phyloP scores from a whole-genome alignment of 306 rosid species.

The Begonia loranthoides region DNA sequence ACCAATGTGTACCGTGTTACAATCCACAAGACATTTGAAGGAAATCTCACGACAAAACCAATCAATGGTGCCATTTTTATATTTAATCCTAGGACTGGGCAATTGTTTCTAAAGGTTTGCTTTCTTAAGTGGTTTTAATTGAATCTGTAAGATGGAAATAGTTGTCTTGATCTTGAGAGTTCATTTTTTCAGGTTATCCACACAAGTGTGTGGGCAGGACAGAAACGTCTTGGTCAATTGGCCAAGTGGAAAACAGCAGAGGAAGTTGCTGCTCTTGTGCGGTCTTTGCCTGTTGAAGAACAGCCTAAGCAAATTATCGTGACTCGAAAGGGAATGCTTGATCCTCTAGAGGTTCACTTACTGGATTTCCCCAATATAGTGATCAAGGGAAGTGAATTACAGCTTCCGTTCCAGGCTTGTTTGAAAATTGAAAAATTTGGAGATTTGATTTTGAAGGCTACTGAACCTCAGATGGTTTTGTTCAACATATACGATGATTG shows the following conservation, averaged over 20 bases:
- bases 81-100: constrained; percentile 98
- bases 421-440: constrained; percentile 98
- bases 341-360: constrained; percentile 92
- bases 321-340: constrained; percentile 99
- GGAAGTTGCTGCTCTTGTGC: constrained; percentile 99
- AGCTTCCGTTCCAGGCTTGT: constrained; percentile 98
- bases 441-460: constrained; percentile 94
- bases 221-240: constrained; percentile 99
- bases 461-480: constrained; percentile 98
- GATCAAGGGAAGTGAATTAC: constrained; percentile 98
- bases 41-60: constrained; percentile 97
- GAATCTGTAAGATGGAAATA: neutral
- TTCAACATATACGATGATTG: constrained; percentile 99
- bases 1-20: constrained; percentile 98
- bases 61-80: constrained; percentile 96
- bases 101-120: constrained; percentile 78
- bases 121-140: neutral
- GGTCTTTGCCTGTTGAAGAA: constrained; percentile 95
- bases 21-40: constrained; percentile 96
- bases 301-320: constrained; percentile 98
- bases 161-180: constrained; percentile 5
- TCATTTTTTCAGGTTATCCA: constrained; percentile 68
- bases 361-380: constrained; percentile 95
- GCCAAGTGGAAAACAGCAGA: constrained; percentile 99
- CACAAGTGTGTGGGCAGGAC: constrained; percentile 99